Percentiles rank a stretch among this genome's conserved stretches.
Evolutionary conservation across 371 early-diverging fungal genomes (phyloP).

Genomic region (Fennellomyces sp.): DNA sequence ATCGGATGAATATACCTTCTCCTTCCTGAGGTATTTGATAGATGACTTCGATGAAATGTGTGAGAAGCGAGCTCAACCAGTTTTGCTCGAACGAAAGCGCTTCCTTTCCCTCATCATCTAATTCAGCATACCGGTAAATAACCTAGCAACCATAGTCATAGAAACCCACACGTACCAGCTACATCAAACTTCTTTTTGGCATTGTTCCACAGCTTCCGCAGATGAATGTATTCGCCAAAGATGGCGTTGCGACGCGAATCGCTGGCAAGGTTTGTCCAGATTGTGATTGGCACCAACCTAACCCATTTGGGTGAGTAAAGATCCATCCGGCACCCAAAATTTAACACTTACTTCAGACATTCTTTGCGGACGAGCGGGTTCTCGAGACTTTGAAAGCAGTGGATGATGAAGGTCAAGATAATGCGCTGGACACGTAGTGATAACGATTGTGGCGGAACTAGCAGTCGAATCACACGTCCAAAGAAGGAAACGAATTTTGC

Average conservation of each 20-base stretch:
- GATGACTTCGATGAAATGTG: constrained; percentile 53
- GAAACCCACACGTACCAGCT: constrained; percentile 33
- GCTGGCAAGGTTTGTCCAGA: constrained; percentile 73
- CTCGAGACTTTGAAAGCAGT: constrained; percentile 84
- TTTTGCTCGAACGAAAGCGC: constrained; percentile 55
- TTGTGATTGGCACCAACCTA: constrained; percentile 69
- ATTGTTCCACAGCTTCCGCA: constrained; percentile 71
- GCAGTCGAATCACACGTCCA: constrained; percentile 52
- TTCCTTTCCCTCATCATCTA: constrained; percentile 52
- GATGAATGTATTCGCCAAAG: constrained; percentile 58
- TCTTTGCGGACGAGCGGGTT: constrained; percentile 71
- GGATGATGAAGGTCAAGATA: constrained; percentile 71
- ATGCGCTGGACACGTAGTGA: constrained; percentile 45
- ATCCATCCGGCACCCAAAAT: not conserved
- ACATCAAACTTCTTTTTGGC: constrained; percentile 53
- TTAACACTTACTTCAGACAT: constrained; percentile 57
- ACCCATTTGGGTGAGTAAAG: too few species aligned
- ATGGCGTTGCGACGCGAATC: constrained; percentile 52
- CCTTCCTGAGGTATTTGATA: constrained; percentile 58
- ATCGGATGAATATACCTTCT: too few species aligned
- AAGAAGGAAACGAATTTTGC: constrained; percentile 65
- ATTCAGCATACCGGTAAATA: not conserved
- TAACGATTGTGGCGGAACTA: constrained; percentile 22
- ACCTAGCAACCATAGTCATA: constrained; percentile 5
- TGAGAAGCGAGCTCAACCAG: constrained; percentile 64